phyloP scores from a whole-genome alignment of 2,329 filamentous ascomycete genomes.

The Stagonosporopsis cucurbitacearum region DNA sequence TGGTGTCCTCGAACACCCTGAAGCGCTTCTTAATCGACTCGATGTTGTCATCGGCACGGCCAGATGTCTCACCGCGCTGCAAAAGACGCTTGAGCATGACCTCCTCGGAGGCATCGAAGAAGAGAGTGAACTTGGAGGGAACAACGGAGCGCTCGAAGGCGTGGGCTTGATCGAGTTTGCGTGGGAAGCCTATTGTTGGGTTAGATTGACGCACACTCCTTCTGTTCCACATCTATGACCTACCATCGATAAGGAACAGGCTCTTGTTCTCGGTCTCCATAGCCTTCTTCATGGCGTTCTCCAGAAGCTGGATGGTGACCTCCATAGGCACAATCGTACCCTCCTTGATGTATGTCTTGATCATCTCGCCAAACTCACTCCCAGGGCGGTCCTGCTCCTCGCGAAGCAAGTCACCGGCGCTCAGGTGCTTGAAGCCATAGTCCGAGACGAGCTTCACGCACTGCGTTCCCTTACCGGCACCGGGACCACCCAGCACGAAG shows the following conservation, averaged over 20 bases:
- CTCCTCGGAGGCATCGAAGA: conserved; percentile 90
- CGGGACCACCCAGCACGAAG: conserved; percentile 95
- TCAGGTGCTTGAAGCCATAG: conserved; percentile 92
- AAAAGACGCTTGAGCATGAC: conserved; percentile 85
- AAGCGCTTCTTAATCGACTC: conserved; percentile 98
- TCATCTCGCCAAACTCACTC: conserved; percentile 89
- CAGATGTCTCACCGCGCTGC: conserved; percentile 90
- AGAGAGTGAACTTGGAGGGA: conserved; percentile 82
- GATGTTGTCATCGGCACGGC: conserved; percentile 89
- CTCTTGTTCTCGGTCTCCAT: conserved; percentile 63
- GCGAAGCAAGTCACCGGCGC: conserved; percentile 89
- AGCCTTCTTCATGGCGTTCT: conserved; percentile 85
- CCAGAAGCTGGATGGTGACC: conserved; percentile 89
- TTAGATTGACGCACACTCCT: neutral
- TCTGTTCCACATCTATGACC: neutral
- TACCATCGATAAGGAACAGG: conserved; percentile 75
- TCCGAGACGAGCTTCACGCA: conserved; percentile 85
- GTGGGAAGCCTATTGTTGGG: conserved; percentile 72
- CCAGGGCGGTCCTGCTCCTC: conserved; percentile 89
- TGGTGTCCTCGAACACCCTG: conserved; percentile 90
- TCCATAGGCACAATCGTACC: conserved; percentile 99
- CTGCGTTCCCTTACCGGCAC: conserved; percentile 95
- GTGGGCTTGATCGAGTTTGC: conserved; percentile 95
- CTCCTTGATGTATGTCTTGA: conserved; percentile 91
- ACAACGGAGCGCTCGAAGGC: conserved; percentile 93